Evolutionary conservation across 768 basidiomycete genomes (phyloP).

Genomic region (Flagelloscypha sp.): DNA sequence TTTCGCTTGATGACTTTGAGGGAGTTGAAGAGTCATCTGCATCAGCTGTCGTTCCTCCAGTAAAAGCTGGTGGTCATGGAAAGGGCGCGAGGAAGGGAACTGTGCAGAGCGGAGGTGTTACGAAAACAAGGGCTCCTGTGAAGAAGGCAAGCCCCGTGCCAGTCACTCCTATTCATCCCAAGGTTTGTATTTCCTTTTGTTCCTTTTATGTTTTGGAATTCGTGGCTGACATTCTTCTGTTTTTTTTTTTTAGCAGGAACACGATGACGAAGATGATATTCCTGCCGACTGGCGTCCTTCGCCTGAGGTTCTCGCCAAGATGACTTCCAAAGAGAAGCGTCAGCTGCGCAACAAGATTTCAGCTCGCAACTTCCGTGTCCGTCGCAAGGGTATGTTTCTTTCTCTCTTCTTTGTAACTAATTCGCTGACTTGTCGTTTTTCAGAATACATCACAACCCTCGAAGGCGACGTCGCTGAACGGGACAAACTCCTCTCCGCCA

Average conservation of each 20-base stretch:
- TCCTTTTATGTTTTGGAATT: no score
- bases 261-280: conserved; percentile 44
- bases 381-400: conserved; percentile 82
- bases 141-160: no score
- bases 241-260: no score
- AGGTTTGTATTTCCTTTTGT: no score
- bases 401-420: no score
- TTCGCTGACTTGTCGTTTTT: no score
- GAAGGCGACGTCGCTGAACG: conserved; percentile 91
- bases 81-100: conserved; percentile 59
- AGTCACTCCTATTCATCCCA: no score
- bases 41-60: no score
- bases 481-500: conserved; percentile 82
- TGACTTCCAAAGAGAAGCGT: conserved; percentile 92
- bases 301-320: conserved; percentile 91
- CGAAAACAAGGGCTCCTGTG: conserved; percentile 44
- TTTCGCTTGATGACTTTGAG: no score
- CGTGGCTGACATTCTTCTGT: conserved; percentile 1
- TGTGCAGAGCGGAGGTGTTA: conserved; percentile 65
- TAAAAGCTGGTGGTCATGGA: conserved; percentile 53
- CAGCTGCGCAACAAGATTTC: conserved; percentile 96
- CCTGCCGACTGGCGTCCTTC: conserved; percentile 79
- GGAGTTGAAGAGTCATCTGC: no score
- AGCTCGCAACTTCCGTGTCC: conserved; percentile 89
- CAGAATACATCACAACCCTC: conserved; percentile 93